Conservation (phyloP, 2,329 filamentous ascomycete species). For the Penicillium sp. region DNA sequence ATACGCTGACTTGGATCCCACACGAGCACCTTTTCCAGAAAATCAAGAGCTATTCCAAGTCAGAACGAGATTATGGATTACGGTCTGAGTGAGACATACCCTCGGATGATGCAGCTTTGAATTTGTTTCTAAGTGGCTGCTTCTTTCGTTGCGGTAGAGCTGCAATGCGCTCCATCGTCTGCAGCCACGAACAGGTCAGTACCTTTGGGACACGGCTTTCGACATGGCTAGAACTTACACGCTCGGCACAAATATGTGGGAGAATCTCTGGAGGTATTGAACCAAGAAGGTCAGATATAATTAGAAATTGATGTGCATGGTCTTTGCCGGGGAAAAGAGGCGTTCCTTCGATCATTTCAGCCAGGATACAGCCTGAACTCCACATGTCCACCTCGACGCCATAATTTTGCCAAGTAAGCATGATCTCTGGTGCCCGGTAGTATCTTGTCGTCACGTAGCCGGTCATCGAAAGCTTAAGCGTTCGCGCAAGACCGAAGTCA, state of each 20-base stretch:
- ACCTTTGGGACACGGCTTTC: neutral
- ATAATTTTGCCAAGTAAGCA: constrained; percentile 99
- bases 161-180: neutral
- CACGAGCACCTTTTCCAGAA: constrained; percentile 1
- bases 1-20: neutral
- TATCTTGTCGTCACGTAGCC: constrained; percentile 98
- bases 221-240: neutral
- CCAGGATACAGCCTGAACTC: constrained; percentile 98
- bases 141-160: neutral
- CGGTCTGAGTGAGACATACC: neutral
- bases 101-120: neutral
- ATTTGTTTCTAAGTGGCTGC: neutral
- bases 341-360: constrained; percentile 97
- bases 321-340: constrained; percentile 98
- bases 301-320: constrained; percentile 98
- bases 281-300: constrained; percentile 94
- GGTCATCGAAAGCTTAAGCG: constrained; percentile 96
- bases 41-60: neutral
- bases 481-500: constrained; percentile 94
- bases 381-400: constrained; percentile 98
- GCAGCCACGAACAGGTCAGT: neutral
- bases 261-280: neutral
- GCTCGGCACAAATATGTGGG: neutral
- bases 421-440: constrained; percentile 97
- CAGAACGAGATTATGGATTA: neutral